Evolutionary conservation across 1,284 basidiomycete genomes (phyloP).

Genomic region (Earliella scabrosa): DNA sequence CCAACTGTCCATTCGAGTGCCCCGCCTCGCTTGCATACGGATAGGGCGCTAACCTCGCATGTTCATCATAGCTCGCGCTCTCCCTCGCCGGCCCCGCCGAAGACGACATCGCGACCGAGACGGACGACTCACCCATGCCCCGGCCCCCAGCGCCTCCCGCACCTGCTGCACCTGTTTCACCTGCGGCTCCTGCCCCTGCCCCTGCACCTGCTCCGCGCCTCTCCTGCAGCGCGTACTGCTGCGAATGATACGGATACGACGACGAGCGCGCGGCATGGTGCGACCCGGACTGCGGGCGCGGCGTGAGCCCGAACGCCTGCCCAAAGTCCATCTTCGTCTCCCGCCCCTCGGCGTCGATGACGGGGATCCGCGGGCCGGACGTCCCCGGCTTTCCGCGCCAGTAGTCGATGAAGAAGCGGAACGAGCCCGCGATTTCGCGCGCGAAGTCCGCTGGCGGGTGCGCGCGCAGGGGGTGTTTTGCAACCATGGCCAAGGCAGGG

Average conservation of each 20-base stretch:
- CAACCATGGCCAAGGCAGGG: too few species aligned
- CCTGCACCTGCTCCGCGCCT: not conserved
- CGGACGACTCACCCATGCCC: slow-evolving; percentile 17
- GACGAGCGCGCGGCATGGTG: slow-evolving; percentile 2
- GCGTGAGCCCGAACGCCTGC: slow-evolving; percentile 54
- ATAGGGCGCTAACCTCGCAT: slow-evolving; percentile 49
- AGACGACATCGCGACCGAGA: slow-evolving; percentile 8
- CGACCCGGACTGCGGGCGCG: slow-evolving; percentile 6
- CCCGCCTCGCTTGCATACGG: slow-evolving; percentile 26
- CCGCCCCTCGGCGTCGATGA: slow-evolving; percentile 31
- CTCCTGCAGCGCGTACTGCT: not conserved
- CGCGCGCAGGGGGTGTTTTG: too few species aligned
- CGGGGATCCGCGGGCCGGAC: slow-evolving; percentile 39
- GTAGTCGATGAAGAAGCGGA: slow-evolving; percentile 64
- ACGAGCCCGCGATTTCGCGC: slow-evolving; percentile 63
- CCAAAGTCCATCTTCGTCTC: slow-evolving; percentile 44
- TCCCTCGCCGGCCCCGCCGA: slow-evolving; percentile 21
- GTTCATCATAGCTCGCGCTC: slow-evolving; percentile 53
- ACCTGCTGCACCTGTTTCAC: not conserved
- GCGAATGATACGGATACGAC: not conserved
- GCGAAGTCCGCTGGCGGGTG: slow-evolving; percentile 70
- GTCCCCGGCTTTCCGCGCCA: slow-evolving; percentile 50
- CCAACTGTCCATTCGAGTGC: not conserved
- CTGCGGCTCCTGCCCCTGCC: not conserved
- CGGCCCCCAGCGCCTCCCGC: not conserved